Conservation (phyloP, 225 moss, liverwort and hornwort genomes). For the Antitrichia curtipendula region DNA sequence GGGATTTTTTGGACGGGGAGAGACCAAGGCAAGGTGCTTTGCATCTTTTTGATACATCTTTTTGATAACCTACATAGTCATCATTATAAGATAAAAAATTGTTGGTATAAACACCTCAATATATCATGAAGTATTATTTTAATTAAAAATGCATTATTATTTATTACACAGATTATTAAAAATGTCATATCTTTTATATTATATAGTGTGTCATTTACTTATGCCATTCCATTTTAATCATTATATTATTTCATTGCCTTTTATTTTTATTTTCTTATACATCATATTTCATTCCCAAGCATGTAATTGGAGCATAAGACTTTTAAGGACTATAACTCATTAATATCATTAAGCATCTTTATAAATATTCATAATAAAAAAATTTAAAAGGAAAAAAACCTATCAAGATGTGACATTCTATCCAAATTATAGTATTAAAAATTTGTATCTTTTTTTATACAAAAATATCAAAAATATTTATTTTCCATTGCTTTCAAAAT, state of each 20-base stretch:
- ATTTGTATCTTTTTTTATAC: neutral
- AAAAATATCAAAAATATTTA: neutral
- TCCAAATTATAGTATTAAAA: neutral
- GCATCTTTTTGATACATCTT: too few relatives aligned
- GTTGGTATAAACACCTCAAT: neutral
- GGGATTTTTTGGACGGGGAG: too few relatives aligned
- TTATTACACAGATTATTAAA: neutral
- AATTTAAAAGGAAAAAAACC: too few relatives aligned
- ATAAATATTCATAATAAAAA: too few relatives aligned
- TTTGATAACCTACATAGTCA: too few relatives aligned
- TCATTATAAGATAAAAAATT: neutral
- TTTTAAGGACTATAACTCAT: neutral
- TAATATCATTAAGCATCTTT: neutral
- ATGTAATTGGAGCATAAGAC: neutral
- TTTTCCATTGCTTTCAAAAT: neutral
- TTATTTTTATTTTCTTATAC: neutral
- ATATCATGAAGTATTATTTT: neutral
- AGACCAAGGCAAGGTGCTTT: too few relatives aligned
- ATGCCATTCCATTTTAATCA: neutral
- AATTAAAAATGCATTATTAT: neutral
- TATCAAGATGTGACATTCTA: too few relatives aligned
- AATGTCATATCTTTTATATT: neutral
- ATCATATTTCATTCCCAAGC: neutral
- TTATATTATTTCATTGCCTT: neutral
- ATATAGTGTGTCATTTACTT: neutral